Percentiles rank a stretch among this genome's conserved stretches.
Evolutionary conservation across 1,284 basidiomycete genomes (phyloP).

Genomic region (Pseudozyma thailandica): DNA sequence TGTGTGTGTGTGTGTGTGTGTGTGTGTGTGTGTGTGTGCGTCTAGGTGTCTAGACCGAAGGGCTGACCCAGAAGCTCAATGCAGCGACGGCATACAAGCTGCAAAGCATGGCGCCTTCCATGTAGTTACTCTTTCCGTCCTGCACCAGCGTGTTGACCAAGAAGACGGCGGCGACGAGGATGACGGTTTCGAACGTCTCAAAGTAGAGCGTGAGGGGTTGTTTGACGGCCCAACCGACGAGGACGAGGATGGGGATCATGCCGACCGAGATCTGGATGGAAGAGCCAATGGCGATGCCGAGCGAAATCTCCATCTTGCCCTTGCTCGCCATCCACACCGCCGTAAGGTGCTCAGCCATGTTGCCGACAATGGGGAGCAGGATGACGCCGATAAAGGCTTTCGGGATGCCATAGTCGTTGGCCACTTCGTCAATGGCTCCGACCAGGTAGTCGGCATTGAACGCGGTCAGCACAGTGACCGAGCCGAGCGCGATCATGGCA

Average conservation of each 20-base stretch:
- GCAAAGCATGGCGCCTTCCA: conserved; percentile 69
- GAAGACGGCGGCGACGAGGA: conserved; percentile 65
- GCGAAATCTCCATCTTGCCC: conserved; percentile 69
- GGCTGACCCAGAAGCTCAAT: conserved; percentile 61
- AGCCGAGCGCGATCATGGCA: conserved; percentile 57
- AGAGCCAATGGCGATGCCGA: conserved; percentile 88
- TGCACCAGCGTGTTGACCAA: conserved; percentile 67
- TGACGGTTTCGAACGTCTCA: conserved; percentile 65
- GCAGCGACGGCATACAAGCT: conserved; percentile 60
- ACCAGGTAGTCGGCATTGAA: conserved; percentile 69
- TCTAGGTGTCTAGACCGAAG: not conserved
- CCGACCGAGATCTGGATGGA: conserved; percentile 70
- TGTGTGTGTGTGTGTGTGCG: not conserved
- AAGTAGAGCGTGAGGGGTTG: conserved; percentile 68
- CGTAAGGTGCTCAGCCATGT: conserved; percentile 70
- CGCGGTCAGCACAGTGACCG: conserved; percentile 62
- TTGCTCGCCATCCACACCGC: conserved; percentile 64
- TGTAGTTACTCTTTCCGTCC: conserved; percentile 66
- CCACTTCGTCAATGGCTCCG: conserved; percentile 66
- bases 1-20: no score
- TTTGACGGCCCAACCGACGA: conserved; percentile 67
- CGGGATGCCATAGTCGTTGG: conserved; percentile 63
- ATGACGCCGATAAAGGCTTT: conserved; percentile 72
- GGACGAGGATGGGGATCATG: conserved; percentile 66
- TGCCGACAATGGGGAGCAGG: conserved; percentile 83